Conservation (phyloP, 1,139 yeast genomes). For the Candida dubliniensis region DNA sequence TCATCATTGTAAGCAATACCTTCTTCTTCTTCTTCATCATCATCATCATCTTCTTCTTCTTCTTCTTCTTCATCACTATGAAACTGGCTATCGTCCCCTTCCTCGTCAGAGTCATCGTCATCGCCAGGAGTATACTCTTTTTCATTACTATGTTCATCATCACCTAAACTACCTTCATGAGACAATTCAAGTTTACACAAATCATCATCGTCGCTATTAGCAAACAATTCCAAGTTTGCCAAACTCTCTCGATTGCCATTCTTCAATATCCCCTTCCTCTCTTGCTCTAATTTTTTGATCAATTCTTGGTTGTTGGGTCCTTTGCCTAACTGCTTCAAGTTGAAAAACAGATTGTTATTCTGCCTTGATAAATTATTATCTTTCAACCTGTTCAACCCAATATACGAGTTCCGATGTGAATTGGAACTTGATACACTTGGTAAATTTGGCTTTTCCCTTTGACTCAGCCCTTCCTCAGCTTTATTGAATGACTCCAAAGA, state of each 20-base stretch:
- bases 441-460: constrained; percentile 32
- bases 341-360: constrained; percentile 8
- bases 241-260: constrained; percentile 6
- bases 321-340: constrained; percentile 6
- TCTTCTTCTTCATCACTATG: constrained; percentile 4
- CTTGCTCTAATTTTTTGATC: constrained; percentile 9
- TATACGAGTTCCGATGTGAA: constrained; percentile 35
- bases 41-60: constrained; percentile 4
- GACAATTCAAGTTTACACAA: constrained; percentile 11
- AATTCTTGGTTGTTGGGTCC: constrained; percentile 4
- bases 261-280: constrained; percentile 5
- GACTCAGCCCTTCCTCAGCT: not conserved
- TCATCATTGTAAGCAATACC: constrained; percentile 5
- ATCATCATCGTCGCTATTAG: constrained; percentile 12
- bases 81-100: constrained; percentile 1
- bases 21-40: constrained; percentile 3
- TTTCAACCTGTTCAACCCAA: constrained; percentile 43
- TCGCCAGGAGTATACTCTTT: not conserved
- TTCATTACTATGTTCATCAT: constrained; percentile 7
- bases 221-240: constrained; percentile 9
- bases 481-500: not conserved
- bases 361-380: constrained; percentile 27
- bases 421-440: constrained; percentile 34
- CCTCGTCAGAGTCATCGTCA: constrained; percentile 3
- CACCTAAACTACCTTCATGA: constrained; percentile 2